Conservation (phyloP, 495 filamentous ascomycete genomes). For the Aspergillus diversus region DNA sequence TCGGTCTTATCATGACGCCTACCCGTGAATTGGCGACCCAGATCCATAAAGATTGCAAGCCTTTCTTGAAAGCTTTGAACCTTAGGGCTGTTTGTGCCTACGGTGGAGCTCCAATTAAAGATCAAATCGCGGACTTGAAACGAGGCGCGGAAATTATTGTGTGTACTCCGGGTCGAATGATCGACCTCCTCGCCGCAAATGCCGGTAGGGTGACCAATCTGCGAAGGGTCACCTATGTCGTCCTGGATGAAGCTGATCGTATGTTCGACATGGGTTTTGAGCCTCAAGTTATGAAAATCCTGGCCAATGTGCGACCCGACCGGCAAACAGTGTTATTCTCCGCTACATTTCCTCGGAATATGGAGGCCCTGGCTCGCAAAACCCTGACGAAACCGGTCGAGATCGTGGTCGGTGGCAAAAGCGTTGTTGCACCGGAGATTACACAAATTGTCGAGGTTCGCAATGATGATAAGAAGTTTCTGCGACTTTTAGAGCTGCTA, state of each 20-base stretch:
- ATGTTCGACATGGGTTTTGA: slow-evolving; percentile 99
- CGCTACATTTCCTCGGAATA: slow-evolving; percentile 91
- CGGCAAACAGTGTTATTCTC: slow-evolving; percentile 95
- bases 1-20: slow-evolving; percentile 88
- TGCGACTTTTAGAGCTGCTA: slow-evolving; percentile 80
- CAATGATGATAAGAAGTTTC: slow-evolving; percentile 80
- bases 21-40: slow-evolving; percentile 95
- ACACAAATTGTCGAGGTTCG: slow-evolving; percentile 91
- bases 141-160: slow-evolving; percentile 94
- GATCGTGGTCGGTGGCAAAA: slow-evolving; percentile 88
- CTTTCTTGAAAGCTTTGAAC: slow-evolving; percentile 86
- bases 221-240: slow-evolving; percentile 84
- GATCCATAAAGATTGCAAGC: slow-evolving; percentile 91
- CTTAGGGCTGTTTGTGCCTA: slow-evolving; percentile 95
- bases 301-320: slow-evolving; percentile 86
- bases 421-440: slow-evolving; percentile 92
- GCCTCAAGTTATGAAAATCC: slow-evolving; percentile 96
- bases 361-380: slow-evolving; percentile 90
- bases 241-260: slow-evolving; percentile 95
- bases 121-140: slow-evolving; percentile 96
- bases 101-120: slow-evolving; percentile 94
- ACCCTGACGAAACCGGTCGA: slow-evolving; percentile 84
- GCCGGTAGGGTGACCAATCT: slow-evolving; percentile 90
- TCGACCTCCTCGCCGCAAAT: slow-evolving; percentile 92
- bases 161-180: slow-evolving; percentile 94